Percentiles rank a stretch among this genome's conserved stretches.
phyloP scores from a whole-genome alignment of 2,329 filamentous ascomycete species.

The Stagonosporopsis chrysanthemi region DNA sequence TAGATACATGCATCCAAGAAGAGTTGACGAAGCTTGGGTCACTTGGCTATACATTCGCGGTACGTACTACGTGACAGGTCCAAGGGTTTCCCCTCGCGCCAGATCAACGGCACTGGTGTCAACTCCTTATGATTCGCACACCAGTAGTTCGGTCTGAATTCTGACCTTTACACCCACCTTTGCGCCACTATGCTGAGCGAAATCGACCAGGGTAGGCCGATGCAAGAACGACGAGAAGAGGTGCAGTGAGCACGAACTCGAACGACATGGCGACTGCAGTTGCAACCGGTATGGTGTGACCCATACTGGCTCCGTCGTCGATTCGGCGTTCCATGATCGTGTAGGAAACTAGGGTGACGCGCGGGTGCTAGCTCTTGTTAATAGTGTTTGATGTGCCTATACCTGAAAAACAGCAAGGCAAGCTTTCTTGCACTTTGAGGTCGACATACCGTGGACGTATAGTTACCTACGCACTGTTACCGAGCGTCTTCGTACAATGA shows the following conservation, averaged over 20 bases:
- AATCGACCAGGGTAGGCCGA: slow-evolving; percentile 19
- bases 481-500: not conserved
- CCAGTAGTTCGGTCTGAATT: slow-evolving; percentile 30
- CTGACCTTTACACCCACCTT: slow-evolving; percentile 26
- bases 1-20: too few relatives aligned
- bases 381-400: not conserved
- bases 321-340: not conserved
- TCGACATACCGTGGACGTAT: not conserved
- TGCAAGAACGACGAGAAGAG: slow-evolving; percentile 20
- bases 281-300: not conserved
- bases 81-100: slow-evolving; percentile 27
- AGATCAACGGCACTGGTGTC: slow-evolving; percentile 26
- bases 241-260: slow-evolving; percentile 16
- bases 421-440: slow-evolving; percentile 9
- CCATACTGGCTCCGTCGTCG: not conserved
- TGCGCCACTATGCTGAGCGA: slow-evolving; percentile 20
- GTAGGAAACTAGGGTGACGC: too few relatives aligned
- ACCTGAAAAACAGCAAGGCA: not conserved
- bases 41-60: not conserved
- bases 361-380: not conserved
- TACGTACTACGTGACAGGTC: too few relatives aligned
- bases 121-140: slow-evolving; percentile 30
- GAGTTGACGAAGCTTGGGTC: too few relatives aligned
- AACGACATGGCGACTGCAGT: slow-evolving; percentile 8
- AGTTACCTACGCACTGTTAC: not conserved